Conservation (phyloP, 257 asterid species). For the Gardenia jasminoides region DNA sequence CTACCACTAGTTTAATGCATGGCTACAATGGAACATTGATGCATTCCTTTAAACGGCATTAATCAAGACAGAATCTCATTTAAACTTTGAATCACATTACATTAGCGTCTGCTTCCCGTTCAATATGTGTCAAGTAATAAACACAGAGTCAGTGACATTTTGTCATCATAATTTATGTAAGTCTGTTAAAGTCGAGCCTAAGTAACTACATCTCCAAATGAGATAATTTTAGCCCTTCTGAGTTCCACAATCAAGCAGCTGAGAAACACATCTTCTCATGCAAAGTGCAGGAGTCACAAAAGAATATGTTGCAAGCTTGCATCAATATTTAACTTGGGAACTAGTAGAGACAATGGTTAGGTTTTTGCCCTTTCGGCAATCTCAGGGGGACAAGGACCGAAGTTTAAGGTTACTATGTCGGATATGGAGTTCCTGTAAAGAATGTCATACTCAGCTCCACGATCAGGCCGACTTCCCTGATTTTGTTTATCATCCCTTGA, state of each 20-base stretch:
- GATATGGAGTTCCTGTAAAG: slow-evolving; percentile 21
- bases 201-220: background rate
- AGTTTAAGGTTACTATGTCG: slow-evolving; percentile 39
- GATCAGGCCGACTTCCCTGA: slow-evolving; percentile 38
- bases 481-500: slow-evolving; percentile 22
- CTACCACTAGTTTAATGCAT: background rate
- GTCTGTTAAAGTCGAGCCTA: too few species aligned
- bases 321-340: background rate
- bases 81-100: background rate
- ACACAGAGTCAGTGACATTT: background rate
- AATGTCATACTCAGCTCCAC: slow-evolving; percentile 40
- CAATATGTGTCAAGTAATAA: background rate
- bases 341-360: slow-evolving; percentile 21
- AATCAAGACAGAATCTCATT: background rate
- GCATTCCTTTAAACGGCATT: background rate
- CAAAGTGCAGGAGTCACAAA: background rate
- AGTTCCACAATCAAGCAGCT: background rate
- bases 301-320: background rate
- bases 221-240: background rate
- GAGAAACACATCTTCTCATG: background rate
- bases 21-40: background rate
- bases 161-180: too few species aligned
- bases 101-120: too few species aligned
- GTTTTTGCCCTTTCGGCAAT: slow-evolving; percentile 14
- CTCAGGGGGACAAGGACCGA: slow-evolving; percentile 33